A percentile compares a stretch with the other conserved stretches of the same genome.
Conservation (phyloP, 495 filamentous ascomycete species). For the Penicillium cosmopolitanum region DNA sequence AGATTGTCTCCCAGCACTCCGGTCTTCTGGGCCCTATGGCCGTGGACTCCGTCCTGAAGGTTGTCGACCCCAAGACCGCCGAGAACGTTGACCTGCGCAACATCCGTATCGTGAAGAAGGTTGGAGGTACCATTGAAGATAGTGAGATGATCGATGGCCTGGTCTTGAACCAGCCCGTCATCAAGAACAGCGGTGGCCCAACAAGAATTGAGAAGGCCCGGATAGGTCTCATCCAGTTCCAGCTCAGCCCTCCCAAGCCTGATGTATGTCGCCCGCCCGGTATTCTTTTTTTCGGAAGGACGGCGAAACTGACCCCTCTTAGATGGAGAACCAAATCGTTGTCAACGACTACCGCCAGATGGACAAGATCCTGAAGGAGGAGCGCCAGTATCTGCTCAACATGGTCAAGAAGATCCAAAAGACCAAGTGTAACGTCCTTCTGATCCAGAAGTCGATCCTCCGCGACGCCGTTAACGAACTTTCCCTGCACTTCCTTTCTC, state of each 20-base stretch:
- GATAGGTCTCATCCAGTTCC: conserved; percentile 98
- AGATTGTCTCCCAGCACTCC: conserved; percentile 97
- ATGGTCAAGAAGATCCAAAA: conserved; percentile 99
- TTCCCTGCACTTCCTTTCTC: conserved; percentile 94
- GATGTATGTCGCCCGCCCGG: conserved; percentile 64
- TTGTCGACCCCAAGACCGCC: conserved; percentile 91
- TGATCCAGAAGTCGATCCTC: conserved; percentile 98
- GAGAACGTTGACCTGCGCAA: conserved; percentile 96
- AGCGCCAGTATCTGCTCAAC: conserved; percentile 95
- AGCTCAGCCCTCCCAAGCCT: conserved; percentile 95
- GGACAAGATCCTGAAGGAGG: conserved; percentile 99
- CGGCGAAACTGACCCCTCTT: conserved; percentile 10
- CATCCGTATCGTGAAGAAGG: conserved; percentile 96
- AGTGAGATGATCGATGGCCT: conserved; percentile 96
- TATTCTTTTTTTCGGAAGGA: background rate
- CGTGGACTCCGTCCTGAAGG: conserved; percentile 92
- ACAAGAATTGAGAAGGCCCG: conserved; percentile 93
- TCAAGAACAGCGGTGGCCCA: conserved; percentile 92
- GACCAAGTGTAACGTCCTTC: conserved; percentile 97
- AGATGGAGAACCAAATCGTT: conserved; percentile 99
- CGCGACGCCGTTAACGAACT: conserved; percentile 97
- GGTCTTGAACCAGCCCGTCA: conserved; percentile 87
- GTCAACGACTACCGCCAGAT: conserved; percentile 99
- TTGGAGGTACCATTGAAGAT: conserved; percentile 97
- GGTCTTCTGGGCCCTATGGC: conserved; percentile 93